These are phyloP conservation scores for Mycena citricolor DNA, from an alignment of 1,284 basidiomycete species.

Conservation along the genomic window DNA sequence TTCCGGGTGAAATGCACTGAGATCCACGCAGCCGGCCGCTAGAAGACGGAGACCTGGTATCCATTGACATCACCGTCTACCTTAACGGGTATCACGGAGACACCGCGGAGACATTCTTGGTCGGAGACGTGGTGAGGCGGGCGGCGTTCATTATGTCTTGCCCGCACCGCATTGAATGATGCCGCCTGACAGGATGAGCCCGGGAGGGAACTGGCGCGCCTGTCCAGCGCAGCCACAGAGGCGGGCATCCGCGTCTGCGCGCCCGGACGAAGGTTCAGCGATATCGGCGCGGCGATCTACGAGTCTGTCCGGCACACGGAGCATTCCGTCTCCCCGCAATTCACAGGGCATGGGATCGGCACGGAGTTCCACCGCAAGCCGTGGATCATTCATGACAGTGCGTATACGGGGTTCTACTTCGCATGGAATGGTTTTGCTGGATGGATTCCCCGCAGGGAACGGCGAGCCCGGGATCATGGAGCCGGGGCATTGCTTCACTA, in stretches of 20 bases:
- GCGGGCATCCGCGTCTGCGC: slow-evolving; percentile 76
- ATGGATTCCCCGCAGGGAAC: slow-evolving; percentile 52
- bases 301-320: slow-evolving; percentile 37
- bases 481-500: slow-evolving; percentile 86
- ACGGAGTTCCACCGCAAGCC: slow-evolving; percentile 80
- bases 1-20: background rate
- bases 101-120: slow-evolving; percentile 78
- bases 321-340: slow-evolving; percentile 70
- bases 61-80: slow-evolving; percentile 83
- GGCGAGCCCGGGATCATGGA: slow-evolving; percentile 77
- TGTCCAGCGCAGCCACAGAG: slow-evolving; percentile 68
- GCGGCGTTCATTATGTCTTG: slow-evolving; percentile 22
- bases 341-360: slow-evolving; percentile 88
- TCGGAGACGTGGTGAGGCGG: slow-evolving; percentile 78
- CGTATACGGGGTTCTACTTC: slow-evolving; percentile 14
- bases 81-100: slow-evolving; percentile 83
- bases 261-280: slow-evolving; percentile 71
- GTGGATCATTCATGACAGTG: slow-evolving; percentile 73
- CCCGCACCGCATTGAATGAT: background rate
- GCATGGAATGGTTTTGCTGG: slow-evolving; percentile 3
- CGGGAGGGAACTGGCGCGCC: slow-evolving; percentile 61
- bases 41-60: slow-evolving; percentile 79
- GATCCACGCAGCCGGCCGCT: slow-evolving; percentile 61
- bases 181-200: slow-evolving; percentile 52
- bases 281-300: slow-evolving; percentile 79